Percentiles rank a stretch among this genome's conserved stretches.
phyloP scores from a whole-genome alignment of 1,139 yeast genomes.

The Saccharomyces uvarum region DNA sequence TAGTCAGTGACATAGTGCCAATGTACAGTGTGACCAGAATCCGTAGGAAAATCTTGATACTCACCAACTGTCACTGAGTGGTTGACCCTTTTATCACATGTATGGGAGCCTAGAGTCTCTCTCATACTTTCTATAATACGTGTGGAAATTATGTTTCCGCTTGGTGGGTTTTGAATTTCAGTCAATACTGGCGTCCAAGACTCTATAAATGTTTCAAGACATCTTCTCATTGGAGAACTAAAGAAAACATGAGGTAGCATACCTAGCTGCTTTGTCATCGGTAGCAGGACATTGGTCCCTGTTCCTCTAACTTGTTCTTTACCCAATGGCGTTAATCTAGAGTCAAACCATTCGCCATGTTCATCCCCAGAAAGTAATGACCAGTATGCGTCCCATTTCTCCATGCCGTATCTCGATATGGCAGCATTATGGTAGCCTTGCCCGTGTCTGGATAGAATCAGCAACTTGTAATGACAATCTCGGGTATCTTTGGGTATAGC shows the following conservation, averaged over 20 bases:
- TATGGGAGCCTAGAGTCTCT: constrained; percentile 60
- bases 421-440: constrained; percentile 70
- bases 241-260: constrained; percentile 50
- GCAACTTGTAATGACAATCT: constrained; percentile 38
- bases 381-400: constrained; percentile 56
- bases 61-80: constrained; percentile 16
- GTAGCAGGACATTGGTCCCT: constrained; percentile 39
- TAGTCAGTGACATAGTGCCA: constrained; percentile 41
- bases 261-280: constrained; percentile 37
- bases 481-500: constrained; percentile 19
- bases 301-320: constrained; percentile 43
- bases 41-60: constrained; percentile 15
- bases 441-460: constrained; percentile 68
- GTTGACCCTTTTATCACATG: constrained; percentile 52
- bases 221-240: constrained; percentile 59
- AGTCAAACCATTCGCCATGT: constrained; percentile 26
- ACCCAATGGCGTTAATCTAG: constrained; percentile 50
- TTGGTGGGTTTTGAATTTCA: background rate
- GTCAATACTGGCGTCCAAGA: constrained; percentile 49
- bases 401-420: constrained; percentile 47
- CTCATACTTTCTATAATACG: constrained; percentile 44
- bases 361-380: constrained; percentile 38
- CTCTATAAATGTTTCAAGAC: constrained; percentile 47
- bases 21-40: constrained; percentile 27
- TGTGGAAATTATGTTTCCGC: constrained; percentile 24